Percentiles rank a stretch among this genome's conserved stretches.
Evolutionary conservation across 805 yeast species (phyloP).

Genomic region (Candida pseudoglaebosa): DNA sequence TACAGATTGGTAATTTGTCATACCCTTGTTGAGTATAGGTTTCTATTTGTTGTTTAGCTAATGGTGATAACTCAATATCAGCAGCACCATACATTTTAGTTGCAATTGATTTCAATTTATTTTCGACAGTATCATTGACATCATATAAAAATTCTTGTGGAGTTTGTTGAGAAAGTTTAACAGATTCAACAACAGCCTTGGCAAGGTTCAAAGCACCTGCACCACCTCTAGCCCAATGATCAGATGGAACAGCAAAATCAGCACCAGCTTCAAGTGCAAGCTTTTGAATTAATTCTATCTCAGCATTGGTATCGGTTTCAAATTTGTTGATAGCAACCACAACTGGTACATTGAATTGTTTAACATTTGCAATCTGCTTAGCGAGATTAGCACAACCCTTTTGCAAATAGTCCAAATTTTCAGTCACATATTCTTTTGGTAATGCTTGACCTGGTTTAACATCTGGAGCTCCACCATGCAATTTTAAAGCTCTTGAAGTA

Average conservation of each 20-base stretch:
- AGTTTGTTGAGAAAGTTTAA: conserved; percentile 37
- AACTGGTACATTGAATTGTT: conserved; percentile 69
- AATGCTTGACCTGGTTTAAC: conserved; percentile 81
- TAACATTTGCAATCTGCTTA: conserved; percentile 73
- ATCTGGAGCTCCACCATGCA: conserved; percentile 88
- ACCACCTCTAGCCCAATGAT: conserved; percentile 90
- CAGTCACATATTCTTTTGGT: conserved; percentile 68
- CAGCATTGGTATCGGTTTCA: conserved; percentile 66
- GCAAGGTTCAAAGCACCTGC: conserved; percentile 75
- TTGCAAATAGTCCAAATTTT: conserved; percentile 63
- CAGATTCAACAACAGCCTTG: conserved; percentile 61
- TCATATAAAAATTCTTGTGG: conserved; percentile 51
- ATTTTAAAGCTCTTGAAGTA: conserved; percentile 77
- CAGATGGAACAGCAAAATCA: conserved; percentile 69
- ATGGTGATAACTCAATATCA: conserved; percentile 62
- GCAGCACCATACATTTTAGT: conserved; percentile 76
- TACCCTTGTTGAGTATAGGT: conserved; percentile 71
- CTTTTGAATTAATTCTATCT: conserved; percentile 63
- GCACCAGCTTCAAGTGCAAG: conserved; percentile 78
- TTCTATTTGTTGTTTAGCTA: conserved; percentile 67
- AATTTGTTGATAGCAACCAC: conserved; percentile 80
- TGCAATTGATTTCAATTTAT: conserved; percentile 64
- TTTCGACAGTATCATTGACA: conserved; percentile 58
- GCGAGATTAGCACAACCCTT: conserved; percentile 72
- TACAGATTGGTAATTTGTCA: conserved; percentile 74